Percentiles rank a stretch among this genome's conserved stretches.
These are phyloP conservation scores for Cyclotella kingstonii DNA, from an alignment of 108 stramenopile genomes.

Conservation along the genomic window DNA sequence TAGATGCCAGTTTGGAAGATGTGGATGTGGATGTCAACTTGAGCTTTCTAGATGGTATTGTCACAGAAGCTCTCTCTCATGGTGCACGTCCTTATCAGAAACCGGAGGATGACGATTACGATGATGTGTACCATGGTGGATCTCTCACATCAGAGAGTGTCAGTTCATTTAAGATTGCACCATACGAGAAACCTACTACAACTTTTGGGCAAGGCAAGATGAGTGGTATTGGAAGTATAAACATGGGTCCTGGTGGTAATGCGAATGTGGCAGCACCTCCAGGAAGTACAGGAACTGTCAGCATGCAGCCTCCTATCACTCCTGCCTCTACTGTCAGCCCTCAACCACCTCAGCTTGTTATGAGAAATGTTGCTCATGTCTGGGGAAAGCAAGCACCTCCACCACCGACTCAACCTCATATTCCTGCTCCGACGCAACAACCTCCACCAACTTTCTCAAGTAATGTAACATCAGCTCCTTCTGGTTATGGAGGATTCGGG, in stretches of 20 bases:
- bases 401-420: slow-evolving; percentile 26
- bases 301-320: slow-evolving; percentile 35
- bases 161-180: slow-evolving; percentile 84
- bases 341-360: slow-evolving; percentile 53
- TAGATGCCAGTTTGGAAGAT: slow-evolving; percentile 94
- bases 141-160: slow-evolving; percentile 29
- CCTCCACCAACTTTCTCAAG: slow-evolving; percentile 14
- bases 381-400: slow-evolving; percentile 70
- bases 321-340: slow-evolving; percentile 25
- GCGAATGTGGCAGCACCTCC: slow-evolving; percentile 44
- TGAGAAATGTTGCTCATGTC: slow-evolving; percentile 80
- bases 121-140: slow-evolving; percentile 58
- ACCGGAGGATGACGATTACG: slow-evolving; percentile 87
- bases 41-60: slow-evolving; percentile 86
- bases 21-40: slow-evolving; percentile 88
- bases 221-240: slow-evolving; percentile 36
- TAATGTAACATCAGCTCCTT: slow-evolving; percentile 2
- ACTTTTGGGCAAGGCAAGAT: slow-evolving; percentile 28
- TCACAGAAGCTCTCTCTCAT: slow-evolving; percentile 75
- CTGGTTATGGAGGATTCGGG: slow-evolving; percentile 48
- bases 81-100: slow-evolving; percentile 88
- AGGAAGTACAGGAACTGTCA: slow-evolving; percentile 36
- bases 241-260: slow-evolving; percentile 47
- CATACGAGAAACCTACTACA: slow-evolving; percentile 88
- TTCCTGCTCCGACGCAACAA: slow-evolving; percentile 27